Evolutionary conservation across 805 yeast genomes (phyloP), one percentile per base, ranked within the genome.

Genomic region (Kuraishia hungarica): DNA sequence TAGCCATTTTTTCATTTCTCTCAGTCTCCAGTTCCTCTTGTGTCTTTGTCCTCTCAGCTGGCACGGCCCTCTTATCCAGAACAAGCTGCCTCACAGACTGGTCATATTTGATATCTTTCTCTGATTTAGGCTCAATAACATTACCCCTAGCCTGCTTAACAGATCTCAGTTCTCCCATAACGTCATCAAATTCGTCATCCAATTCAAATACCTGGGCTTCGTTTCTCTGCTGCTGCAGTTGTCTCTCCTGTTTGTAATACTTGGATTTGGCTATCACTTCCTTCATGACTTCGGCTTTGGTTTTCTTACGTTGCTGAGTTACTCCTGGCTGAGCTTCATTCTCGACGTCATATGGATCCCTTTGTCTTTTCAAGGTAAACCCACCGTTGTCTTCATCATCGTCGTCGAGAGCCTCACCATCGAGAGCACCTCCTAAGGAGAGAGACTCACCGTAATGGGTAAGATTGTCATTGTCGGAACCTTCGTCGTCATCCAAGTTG

Each of bases 261-360:
- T 88, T 88, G 19, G 94, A 86, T 69, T 88, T 88, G 43, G 94
- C 90, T 56, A 88, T 88, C 51, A 88, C 80, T 66, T 88, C 96
- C 60, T 85, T 81, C 96, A 88, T 88, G 46, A 88, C 93, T 68
- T 88, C 96, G 46, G 87, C 86, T 64, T 88, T 88, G 20, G 89
- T 82, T 70, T 86, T 88, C 69, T 84, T 86, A 57, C 83, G 78
- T n/a, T 72, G 68, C 1, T 84, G 83, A 15, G 5, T 35, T 10
- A 4, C 43, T 35, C 11, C 43, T 35, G 43, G 43, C 17, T 35
- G 43, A 51, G 63, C 70, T 1, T 62, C 67, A 4, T 58, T 66
- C 10, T 62, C 68, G 4, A 57, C 72, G 21, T 62, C 71, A 10
- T 22, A 19, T 8, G 48, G 48, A 11, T 51, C 71, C 23, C 58